Evolutionary conservation across 2,329 filamentous ascomycete genomes (phyloP), one percentile per base, ranked within the genome.

Genomic region (Byssochlamys sp.): DNA sequence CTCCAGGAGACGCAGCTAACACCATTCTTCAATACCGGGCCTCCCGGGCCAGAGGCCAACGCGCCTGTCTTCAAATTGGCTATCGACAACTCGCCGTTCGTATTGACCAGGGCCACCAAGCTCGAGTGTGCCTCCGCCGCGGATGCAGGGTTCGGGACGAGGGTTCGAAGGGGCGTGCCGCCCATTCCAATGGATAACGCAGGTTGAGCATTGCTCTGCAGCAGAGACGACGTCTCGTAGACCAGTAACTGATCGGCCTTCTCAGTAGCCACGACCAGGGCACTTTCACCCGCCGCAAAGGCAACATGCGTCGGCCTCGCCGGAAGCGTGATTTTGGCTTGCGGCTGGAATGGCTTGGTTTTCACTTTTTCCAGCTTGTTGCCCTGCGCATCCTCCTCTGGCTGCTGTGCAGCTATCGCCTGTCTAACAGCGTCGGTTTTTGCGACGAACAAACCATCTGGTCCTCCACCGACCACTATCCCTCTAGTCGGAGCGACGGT

Each of bases 1-100:
- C 94, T 99, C 94, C 95, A 99, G 57, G 89, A 87, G 4, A 90
- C 82, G 66, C 88, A 94, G 69, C 86, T 91, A 28, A 95, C 91
- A 53, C 88, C 86, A 28, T 82, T 78, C 66, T 86, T 89, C 61
- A 95, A 77, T 0, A 86, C 76, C 66, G 77, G 81, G 33, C 89
- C 89, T 62, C 84, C 84, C 24, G 79, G 66, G 1, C 83, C 82
- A 33, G 77, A 75, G 7, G 81, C 69, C 51, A 90, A 79, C 48
- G 76, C 79, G 53, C 81, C 80, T 39, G 86, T 81, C 66, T 87
- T 86, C 59, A 99, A 73, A 70, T 96, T 89, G 6, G 89, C 89
- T 72, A 99, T 84, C 69, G 91, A 77, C 19, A 99, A 80, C 65
- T 92, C 89, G 12, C 94, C 94, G 58, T 86, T 85, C 52, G 78